Conservation (phyloP, 2,329 filamentous ascomycete species). For the Verticillium isaacii region DNA sequence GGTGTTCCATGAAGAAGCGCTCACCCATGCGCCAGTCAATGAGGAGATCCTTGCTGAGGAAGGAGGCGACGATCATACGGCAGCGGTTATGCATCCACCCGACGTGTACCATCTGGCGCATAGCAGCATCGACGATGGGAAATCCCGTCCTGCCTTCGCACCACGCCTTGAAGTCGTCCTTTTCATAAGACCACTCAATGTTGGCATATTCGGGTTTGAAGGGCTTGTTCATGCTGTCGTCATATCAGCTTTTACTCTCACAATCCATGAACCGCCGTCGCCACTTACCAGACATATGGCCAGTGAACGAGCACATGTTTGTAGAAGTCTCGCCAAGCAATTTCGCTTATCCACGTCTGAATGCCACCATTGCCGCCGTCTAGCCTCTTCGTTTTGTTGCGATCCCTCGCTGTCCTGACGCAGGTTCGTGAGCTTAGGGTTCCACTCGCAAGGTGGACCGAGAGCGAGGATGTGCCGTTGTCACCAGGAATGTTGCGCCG, state of each 20-base stretch:
- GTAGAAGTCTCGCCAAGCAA: slow-evolving; percentile 87
- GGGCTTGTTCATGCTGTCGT: slow-evolving; percentile 51
- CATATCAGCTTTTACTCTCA: neutral
- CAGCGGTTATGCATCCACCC: slow-evolving; percentile 83
- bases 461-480: slow-evolving; percentile 62
- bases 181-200: slow-evolving; percentile 75
- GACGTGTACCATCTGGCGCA: slow-evolving; percentile 66
- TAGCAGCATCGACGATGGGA: slow-evolving; percentile 81
- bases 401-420: slow-evolving; percentile 56
- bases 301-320: slow-evolving; percentile 79
- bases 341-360: slow-evolving; percentile 71
- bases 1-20: slow-evolving; percentile 74
- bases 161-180: slow-evolving; percentile 68
- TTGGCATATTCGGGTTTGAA: slow-evolving; percentile 80
- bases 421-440: slow-evolving; percentile 64
- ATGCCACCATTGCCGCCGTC: slow-evolving; percentile 64
- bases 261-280: neutral
- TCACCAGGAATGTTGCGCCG: slow-evolving; percentile 61
- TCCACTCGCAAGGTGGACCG: slow-evolving; percentile 67
- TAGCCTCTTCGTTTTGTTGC: slow-evolving; percentile 60
- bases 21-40: slow-evolving; percentile 83
- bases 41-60: slow-evolving; percentile 74
- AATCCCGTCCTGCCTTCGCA: slow-evolving; percentile 69
- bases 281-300: slow-evolving; percentile 70
- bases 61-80: slow-evolving; percentile 79